phyloP scores from a whole-genome alignment of 371 early-diverging fungal species.

The Mucor sp. region DNA sequence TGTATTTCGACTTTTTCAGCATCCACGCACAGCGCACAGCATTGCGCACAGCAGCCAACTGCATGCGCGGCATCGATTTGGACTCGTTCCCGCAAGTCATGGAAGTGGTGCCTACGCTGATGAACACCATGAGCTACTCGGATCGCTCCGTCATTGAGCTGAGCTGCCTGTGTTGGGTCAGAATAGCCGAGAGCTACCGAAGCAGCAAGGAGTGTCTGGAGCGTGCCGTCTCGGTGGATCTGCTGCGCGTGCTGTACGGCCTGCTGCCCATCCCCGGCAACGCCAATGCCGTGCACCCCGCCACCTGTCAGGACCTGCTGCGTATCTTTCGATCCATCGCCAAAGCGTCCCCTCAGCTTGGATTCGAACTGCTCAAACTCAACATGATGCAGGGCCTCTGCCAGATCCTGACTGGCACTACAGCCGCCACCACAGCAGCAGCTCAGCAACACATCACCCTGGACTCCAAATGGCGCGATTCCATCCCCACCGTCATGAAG shows the following conservation, averaged over 20 bases:
- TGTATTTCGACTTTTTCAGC: constrained; percentile 90
- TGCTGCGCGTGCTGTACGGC: constrained; percentile 48
- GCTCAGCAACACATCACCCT: constrained; percentile 25
- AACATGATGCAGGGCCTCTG: constrained; percentile 59
- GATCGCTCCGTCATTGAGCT: constrained; percentile 80
- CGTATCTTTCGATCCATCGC: constrained; percentile 63
- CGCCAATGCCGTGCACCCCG: constrained; percentile 43
- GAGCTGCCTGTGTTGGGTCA: constrained; percentile 65
- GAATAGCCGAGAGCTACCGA: constrained; percentile 66
- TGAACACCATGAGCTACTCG: constrained; percentile 64
- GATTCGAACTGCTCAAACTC: constrained; percentile 55
- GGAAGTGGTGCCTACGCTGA: constrained; percentile 73
- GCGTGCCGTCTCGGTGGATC: constrained; percentile 42
- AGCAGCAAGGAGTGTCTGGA: constrained; percentile 57
- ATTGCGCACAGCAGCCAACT: constrained; percentile 79
- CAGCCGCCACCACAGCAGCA: neutral
- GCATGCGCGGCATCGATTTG: constrained; percentile 63
- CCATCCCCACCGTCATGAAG: constrained; percentile 40
- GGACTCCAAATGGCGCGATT: constrained; percentile 47
- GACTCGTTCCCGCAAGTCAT: constrained; percentile 65
- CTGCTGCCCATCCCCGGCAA: constrained; percentile 50
- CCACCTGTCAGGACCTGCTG: constrained; percentile 62
- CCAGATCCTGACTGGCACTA: constrained; percentile 60
- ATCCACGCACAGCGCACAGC: constrained; percentile 86
- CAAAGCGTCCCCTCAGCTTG: constrained; percentile 63